Evolutionary conservation across 2,329 filamentous ascomycete genomes (phyloP).

Genomic region (Apiospora kogelbergensis): DNA sequence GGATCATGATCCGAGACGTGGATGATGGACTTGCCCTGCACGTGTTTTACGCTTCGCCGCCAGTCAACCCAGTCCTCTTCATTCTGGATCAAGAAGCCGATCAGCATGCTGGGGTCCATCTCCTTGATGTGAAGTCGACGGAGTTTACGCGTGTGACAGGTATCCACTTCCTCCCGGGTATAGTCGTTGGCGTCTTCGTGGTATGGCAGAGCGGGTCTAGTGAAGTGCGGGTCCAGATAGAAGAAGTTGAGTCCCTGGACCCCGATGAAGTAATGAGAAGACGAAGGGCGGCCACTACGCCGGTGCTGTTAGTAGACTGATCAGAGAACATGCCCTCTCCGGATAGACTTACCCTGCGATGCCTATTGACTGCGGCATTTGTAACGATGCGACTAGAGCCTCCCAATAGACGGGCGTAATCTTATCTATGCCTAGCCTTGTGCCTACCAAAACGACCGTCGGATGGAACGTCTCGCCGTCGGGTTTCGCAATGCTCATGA

Average conservation of each 20-base stretch:
- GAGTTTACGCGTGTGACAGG: constrained; percentile 84
- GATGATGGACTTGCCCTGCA: constrained; percentile 81
- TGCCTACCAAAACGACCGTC: constrained; percentile 85
- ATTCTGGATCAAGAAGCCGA: constrained; percentile 84
- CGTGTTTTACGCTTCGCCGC: constrained; percentile 72
- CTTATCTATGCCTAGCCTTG: constrained; percentile 87
- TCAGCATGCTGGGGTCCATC: constrained; percentile 97
- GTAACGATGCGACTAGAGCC: constrained; percentile 79
- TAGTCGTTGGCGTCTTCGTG: constrained; percentile 58
- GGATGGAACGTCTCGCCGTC: constrained; percentile 70
- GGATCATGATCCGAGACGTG: constrained; percentile 76
- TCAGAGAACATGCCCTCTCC: background rate
- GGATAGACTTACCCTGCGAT: constrained; percentile 77
- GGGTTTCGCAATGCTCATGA: constrained; percentile 74
- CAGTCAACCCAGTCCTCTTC: constrained; percentile 83
- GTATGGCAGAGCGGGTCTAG: constrained; percentile 72
- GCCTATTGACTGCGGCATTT: constrained; percentile 90
- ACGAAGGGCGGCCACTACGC: constrained; percentile 73
- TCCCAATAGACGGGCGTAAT: constrained; percentile 95
- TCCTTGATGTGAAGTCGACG: constrained; percentile 81
- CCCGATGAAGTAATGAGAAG: constrained; percentile 68
- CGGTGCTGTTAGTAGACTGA: background rate
- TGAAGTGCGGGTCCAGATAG: constrained; percentile 92
- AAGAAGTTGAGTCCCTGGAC: constrained; percentile 75
- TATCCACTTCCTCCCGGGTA: constrained; percentile 70